Conservation (phyloP, 768 basidiomycete genomes). For the Ephemerocybe angulata region DNA sequence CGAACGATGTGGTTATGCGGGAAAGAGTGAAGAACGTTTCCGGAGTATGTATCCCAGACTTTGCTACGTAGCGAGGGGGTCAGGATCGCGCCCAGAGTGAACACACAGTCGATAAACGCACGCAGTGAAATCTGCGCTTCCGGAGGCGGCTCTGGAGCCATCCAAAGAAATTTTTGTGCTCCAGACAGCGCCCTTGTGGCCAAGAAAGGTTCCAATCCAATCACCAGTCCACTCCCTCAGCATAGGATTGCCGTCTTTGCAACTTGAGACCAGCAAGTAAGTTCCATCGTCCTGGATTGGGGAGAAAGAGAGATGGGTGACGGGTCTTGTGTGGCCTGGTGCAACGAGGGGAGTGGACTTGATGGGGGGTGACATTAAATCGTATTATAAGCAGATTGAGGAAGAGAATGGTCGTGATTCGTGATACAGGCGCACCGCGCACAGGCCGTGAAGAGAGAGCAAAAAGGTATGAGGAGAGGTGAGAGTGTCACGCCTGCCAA, state of each 20-base stretch:
- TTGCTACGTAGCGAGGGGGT: constrained; percentile 50
- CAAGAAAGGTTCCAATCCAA: constrained; percentile 93
- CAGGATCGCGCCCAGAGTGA: neutral
- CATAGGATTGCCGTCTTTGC: constrained; percentile 99
- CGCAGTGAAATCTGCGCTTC: constrained; percentile 97
- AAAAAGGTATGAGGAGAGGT: constrained; percentile 14
- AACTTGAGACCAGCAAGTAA: constrained; percentile 90
- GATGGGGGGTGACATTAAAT: constrained; percentile 56
- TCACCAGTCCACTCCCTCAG: constrained; percentile 96
- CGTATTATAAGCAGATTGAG: constrained; percentile 24
- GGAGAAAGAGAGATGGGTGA: constrained; percentile 94
- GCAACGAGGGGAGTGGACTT: constrained; percentile 80
- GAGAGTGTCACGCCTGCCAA: constrained; percentile 3
- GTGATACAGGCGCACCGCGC: constrained; percentile 53
- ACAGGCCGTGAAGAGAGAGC: constrained; percentile 29
- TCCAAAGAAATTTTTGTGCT: constrained; percentile 88
- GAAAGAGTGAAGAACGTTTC: constrained; percentile 88
- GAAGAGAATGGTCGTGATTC: constrained; percentile 36
- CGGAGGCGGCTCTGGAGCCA: constrained; percentile 82
- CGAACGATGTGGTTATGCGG: constrained; percentile 98
- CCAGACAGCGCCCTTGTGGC: constrained; percentile 96
- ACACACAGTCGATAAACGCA: constrained; percentile 38
- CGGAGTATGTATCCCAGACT: constrained; percentile 94
- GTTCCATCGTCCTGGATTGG: constrained; percentile 78
- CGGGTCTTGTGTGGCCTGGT: constrained; percentile 81